Evolutionary conservation across 2,329 filamentous ascomycete species (phyloP).

Genomic region (Botrytis cinerea): DNA sequence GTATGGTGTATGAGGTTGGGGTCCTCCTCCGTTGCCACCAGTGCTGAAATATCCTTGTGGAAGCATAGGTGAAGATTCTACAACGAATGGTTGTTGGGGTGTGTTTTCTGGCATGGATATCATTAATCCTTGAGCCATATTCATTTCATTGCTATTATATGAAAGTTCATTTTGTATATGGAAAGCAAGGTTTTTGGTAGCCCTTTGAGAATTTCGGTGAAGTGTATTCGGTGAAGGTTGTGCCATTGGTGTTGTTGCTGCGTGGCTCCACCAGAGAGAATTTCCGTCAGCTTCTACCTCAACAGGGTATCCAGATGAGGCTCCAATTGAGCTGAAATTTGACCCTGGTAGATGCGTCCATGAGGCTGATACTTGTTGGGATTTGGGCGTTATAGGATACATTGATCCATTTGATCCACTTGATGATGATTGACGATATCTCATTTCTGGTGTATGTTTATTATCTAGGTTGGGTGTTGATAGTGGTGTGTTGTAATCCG

Average conservation of each 20-base stretch:
- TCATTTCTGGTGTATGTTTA: conserved; percentile 32
- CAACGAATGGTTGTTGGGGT: conserved; percentile 32
- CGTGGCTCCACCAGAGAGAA: conserved; percentile 40
- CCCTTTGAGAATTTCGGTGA: conserved; percentile 36
- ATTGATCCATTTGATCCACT: conserved; percentile 23
- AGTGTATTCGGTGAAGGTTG: conserved; percentile 36
- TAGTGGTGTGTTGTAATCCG: conserved; percentile 34
- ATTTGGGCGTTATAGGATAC: conserved; percentile 36
- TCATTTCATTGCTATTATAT: conserved; percentile 31
- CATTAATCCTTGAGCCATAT: conserved; percentile 35
- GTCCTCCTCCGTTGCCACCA: neutral
- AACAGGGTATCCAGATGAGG: conserved; percentile 22
- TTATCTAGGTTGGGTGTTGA: conserved; percentile 34
- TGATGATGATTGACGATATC: conserved; percentile 29
- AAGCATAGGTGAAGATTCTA: conserved; percentile 30
- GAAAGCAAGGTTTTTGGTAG: conserved; percentile 36
- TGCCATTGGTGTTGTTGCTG: conserved; percentile 35
- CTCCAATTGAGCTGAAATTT: conserved; percentile 27
- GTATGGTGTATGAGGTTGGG: conserved; percentile 23
- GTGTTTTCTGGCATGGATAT: conserved; percentile 37
- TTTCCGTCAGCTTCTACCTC: conserved; percentile 28
- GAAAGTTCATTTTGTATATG: conserved; percentile 39
- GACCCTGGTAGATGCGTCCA: conserved; percentile 34
- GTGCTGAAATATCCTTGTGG: conserved; percentile 30
- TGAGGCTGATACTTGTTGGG: conserved; percentile 30